Evolutionary conservation across 2,329 filamentous ascomycete genomes (phyloP).

Genomic region (Ilyonectria robusta): DNA sequence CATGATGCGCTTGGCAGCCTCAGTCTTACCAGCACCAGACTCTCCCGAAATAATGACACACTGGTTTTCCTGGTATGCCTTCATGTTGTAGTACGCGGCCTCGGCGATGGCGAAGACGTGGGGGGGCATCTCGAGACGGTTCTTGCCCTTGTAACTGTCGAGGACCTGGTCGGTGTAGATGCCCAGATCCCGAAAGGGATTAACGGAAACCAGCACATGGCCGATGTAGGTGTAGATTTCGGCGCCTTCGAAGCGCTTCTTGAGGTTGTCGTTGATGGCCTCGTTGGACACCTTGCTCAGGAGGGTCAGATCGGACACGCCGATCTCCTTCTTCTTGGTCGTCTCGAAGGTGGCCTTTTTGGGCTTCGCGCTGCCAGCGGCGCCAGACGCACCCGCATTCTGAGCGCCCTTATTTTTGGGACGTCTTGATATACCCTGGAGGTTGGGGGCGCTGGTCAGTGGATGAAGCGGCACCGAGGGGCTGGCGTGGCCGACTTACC

Average conservation of each 20-base stretch:
- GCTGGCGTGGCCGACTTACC: conserved; percentile 48
- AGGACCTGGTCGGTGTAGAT: conserved; percentile 98
- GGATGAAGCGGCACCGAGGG: conserved; percentile 29
- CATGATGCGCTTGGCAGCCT: conserved; percentile 98
- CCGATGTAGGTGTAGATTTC: conserved; percentile 99
- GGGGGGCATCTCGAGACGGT: conserved; percentile 92
- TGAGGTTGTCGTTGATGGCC: conserved; percentile 98
- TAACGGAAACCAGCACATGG: conserved; percentile 98
- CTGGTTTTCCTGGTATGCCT: conserved; percentile 98
- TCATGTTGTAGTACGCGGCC: conserved; percentile 99
- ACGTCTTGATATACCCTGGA: conserved; percentile 57
- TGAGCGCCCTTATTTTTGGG: conserved; percentile 58
- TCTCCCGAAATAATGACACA: conserved; percentile 99
- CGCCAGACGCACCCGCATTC: conserved; percentile 56
- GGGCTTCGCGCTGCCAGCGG: conserved; percentile 72
- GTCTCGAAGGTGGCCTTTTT: conserved; percentile 97
- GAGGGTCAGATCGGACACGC: conserved; percentile 96
- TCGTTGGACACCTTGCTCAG: conserved; percentile 99
- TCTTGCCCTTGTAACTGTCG: conserved; percentile 96
- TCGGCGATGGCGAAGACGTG: conserved; percentile 99
- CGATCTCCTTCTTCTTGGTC: conserved; percentile 99
- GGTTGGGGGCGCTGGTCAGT: conserved; percentile 32
- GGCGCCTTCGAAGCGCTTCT: conserved; percentile 96
- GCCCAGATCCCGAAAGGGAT: conserved; percentile 96
- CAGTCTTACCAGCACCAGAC: conserved; percentile 97